These are phyloP conservation scores for Dictyostelium firmibasis DNA, from an alignment of 78 protist species.

Conservation along the genomic window DNA sequence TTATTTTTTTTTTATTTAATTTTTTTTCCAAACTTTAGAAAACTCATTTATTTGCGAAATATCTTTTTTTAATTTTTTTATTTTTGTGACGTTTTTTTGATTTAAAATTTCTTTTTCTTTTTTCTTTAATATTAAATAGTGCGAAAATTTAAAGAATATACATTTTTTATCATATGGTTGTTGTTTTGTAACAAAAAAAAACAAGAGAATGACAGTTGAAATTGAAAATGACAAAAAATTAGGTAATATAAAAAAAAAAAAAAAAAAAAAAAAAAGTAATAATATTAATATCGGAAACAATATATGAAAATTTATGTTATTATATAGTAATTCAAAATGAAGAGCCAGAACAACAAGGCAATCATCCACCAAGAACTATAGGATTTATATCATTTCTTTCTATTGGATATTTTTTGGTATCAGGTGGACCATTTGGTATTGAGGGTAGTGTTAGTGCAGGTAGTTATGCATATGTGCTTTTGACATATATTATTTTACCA, in stretches of 20 bases:
- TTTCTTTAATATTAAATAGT: background rate
- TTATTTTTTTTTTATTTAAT: background rate
- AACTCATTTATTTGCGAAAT: background rate
- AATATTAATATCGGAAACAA: background rate
- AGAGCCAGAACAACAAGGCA: background rate
- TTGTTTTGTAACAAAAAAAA: background rate
- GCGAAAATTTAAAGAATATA: too few relatives aligned
- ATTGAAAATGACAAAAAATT: background rate
- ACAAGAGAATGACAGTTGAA: background rate
- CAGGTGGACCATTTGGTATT: slow-evolving; percentile 43
- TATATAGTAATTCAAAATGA: background rate
- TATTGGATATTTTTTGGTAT: slow-evolving; percentile 12
- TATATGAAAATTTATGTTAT: background rate
- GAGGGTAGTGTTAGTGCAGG: slow-evolving; percentile 51
- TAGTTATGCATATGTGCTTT: slow-evolving; percentile 44
- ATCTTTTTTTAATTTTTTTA: background rate
- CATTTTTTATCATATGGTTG: background rate
- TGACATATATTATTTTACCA: slow-evolving; percentile 19
- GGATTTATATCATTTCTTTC: slow-evolving; percentile 49
- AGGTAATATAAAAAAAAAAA: background rate
- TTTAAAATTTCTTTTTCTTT: too few relatives aligned
- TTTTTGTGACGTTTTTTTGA: background rate
- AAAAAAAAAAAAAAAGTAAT: background rate
- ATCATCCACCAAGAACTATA: slow-evolving; percentile 62
- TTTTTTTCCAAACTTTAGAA: background rate